phyloP scores from a whole-genome alignment of 192 early-diverging fungal species.

The Glomus cerebriforme region DNA sequence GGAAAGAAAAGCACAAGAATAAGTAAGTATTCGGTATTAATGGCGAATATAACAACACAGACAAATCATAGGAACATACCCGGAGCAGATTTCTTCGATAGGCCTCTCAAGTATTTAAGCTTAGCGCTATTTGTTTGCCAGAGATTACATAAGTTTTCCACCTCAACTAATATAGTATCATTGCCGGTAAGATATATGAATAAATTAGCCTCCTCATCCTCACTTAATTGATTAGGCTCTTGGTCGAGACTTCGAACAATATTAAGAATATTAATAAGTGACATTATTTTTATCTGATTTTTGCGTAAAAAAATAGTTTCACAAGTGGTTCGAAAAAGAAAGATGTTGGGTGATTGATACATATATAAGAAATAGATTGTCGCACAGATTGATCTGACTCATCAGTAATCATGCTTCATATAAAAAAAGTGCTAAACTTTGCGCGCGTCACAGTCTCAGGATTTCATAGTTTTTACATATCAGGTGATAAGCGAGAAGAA shows the following conservation, averaged over 20 bases:
- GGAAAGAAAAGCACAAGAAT: no score
- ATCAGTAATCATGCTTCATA: no score
- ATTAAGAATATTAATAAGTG: neutral
- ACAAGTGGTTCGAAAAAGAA: neutral
- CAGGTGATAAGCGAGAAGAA: no score
- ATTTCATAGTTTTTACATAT: no score
- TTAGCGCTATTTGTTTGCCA: neutral
- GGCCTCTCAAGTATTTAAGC: neutral
- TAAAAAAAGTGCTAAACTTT: no score
- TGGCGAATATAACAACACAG: neutral
- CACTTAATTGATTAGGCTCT: conserved; percentile 1
- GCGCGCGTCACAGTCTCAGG: no score
- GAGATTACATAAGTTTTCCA: neutral
- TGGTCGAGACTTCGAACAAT: neutral
- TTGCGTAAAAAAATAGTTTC: conserved; percentile 1
- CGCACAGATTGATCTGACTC: no score
- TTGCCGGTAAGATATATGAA: neutral
- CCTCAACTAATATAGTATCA: neutral
- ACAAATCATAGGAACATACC: neutral
- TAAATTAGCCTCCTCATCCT: neutral
- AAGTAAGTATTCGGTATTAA: no score
- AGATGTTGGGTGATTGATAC: no score
- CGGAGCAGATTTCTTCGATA: neutral
- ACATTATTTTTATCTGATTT: neutral
- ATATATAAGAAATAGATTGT: no score